These are phyloP conservation scores for Lactarius sp. DNA, from an alignment of 768 basidiomycete genomes.

Conservation along the genomic window DNA sequence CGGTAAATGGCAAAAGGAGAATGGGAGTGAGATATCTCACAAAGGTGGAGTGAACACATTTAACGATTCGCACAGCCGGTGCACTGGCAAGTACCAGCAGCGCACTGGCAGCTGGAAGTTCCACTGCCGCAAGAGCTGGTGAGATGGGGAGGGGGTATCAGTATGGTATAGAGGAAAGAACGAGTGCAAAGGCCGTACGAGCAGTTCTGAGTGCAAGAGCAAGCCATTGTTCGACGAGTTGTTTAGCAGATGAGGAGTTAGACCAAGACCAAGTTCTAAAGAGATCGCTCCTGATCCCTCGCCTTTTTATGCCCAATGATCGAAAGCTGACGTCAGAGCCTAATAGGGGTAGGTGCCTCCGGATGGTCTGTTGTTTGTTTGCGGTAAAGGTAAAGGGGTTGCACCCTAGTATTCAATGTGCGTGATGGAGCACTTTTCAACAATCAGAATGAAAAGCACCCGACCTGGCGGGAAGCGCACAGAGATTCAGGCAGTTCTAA, in stretches of 20 bases:
- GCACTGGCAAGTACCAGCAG: slow-evolving; percentile 15
- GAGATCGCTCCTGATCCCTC: too few relatives aligned
- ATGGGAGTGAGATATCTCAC: background rate
- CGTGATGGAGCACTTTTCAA: too few relatives aligned
- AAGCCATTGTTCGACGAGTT: slow-evolving; percentile 13
- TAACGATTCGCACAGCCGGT: slow-evolving; percentile 13
- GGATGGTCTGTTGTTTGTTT: background rate
- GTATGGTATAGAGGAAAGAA: background rate
- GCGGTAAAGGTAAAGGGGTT: background rate
- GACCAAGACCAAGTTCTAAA: background rate
- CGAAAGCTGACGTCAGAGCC: background rate
- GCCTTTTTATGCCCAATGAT: slow-evolving; percentile 4
- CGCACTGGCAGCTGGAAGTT: slow-evolving; percentile 12
- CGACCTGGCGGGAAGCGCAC: too few relatives aligned
- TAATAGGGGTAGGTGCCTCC: background rate
- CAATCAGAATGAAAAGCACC: too few relatives aligned
- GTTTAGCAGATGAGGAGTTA: background rate
- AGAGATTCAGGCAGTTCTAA: too few relatives aligned
- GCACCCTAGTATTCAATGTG: background rate
- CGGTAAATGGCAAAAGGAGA: background rate
- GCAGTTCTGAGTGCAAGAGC: slow-evolving; percentile 10
- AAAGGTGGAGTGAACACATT: background rate
- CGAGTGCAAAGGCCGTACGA: background rate
- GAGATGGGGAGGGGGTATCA: background rate
- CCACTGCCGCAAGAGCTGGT: slow-evolving; percentile 8